Percentiles rank a stretch among this genome's conserved stretches.
Conservation (phyloP, 139 green algal genomes). For the Chlamydomonas schloesseri region DNA sequence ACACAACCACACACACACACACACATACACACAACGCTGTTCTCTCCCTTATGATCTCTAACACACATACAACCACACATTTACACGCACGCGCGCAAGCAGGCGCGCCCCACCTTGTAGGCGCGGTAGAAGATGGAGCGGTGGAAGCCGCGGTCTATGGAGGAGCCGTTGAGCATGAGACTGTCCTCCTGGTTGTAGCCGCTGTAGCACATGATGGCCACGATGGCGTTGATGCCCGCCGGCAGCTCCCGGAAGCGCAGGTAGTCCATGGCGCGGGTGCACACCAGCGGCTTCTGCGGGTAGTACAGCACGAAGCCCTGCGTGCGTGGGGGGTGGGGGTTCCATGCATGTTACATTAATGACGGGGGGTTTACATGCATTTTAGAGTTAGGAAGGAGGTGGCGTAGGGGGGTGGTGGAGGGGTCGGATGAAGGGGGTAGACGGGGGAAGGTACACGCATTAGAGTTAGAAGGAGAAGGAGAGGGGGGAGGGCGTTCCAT, state of each 20-base stretch:
- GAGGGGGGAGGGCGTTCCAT: too few species aligned
- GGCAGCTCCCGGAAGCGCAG: slow-evolving; percentile 87
- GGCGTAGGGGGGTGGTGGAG: background rate
- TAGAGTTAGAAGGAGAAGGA: too few species aligned
- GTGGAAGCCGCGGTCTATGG: slow-evolving; percentile 98
- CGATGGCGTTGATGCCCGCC: slow-evolving; percentile 90
- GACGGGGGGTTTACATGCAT: too few species aligned
- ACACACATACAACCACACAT: too few species aligned
- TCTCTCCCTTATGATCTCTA: too few species aligned
- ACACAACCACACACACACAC: too few species aligned
- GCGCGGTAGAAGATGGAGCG: slow-evolving; percentile 96
- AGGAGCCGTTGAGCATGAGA: slow-evolving; percentile 97
- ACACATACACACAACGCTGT: too few species aligned
- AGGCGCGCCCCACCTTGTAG: slow-evolving; percentile 74
- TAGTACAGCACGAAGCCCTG: slow-evolving; percentile 97
- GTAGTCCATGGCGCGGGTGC: slow-evolving; percentile 90
- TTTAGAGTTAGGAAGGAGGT: background rate
- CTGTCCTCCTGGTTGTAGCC: slow-evolving; percentile 99
- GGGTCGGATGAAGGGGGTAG: background rate
- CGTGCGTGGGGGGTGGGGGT: background rate
- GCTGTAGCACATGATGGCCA: slow-evolving; percentile 97
- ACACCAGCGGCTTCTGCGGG: slow-evolving; percentile 97
- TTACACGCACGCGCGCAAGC: too few species aligned
- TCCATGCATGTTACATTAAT: too few species aligned
- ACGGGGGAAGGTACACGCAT: too few species aligned